Conservation (phyloP, 1,284 basidiomycete species). For the Microbotryum violaceum region DNA sequence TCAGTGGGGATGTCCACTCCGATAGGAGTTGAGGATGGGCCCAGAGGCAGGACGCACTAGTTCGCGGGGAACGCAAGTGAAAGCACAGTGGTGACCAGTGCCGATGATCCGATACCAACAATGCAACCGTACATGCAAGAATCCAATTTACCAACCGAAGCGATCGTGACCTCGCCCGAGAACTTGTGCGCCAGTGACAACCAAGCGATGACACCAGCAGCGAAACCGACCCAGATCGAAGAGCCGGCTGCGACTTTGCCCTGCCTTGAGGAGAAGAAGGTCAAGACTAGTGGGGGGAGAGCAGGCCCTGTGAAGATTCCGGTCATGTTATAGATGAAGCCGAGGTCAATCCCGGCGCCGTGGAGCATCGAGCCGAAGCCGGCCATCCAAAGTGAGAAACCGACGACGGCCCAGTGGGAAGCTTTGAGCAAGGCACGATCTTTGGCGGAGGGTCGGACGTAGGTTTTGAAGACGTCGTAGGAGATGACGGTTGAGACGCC, state of each 20-base stretch:
- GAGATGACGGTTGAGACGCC: slow-evolving; percentile 55
- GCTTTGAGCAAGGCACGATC: slow-evolving; percentile 30
- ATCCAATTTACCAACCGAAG: slow-evolving; percentile 29
- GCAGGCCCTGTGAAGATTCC: slow-evolving; percentile 17
- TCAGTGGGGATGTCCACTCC: slow-evolving; percentile 19
- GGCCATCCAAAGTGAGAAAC: slow-evolving; percentile 36
- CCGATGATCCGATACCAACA: slow-evolving; percentile 24
- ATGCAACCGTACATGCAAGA: slow-evolving; percentile 34
- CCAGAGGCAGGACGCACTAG: slow-evolving; percentile 11
- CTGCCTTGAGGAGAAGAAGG: slow-evolving; percentile 35
- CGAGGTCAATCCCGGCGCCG: slow-evolving; percentile 35
- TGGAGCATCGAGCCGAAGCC: slow-evolving; percentile 36
- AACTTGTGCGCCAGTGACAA: slow-evolving; percentile 32
- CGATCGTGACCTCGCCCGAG: slow-evolving; percentile 29
- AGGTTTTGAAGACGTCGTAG: slow-evolving; percentile 58
- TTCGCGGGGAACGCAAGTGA: slow-evolving; percentile 11
- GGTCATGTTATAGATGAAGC: slow-evolving; percentile 32
- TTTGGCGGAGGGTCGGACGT: slow-evolving; percentile 42
- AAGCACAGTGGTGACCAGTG: slow-evolving; percentile 24
- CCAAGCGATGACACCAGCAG: slow-evolving; percentile 36
- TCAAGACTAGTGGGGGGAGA: slow-evolving; percentile 32
- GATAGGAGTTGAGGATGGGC: slow-evolving; percentile 13
- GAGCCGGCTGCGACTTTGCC: slow-evolving; percentile 34
- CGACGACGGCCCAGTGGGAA: slow-evolving; percentile 35
- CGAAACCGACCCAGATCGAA: slow-evolving; percentile 37